A percentile compares a stretch with the other conserved stretches of the same genome.
Conservation (phyloP, 805 yeast genomes). For the Pichia exigua region DNA sequence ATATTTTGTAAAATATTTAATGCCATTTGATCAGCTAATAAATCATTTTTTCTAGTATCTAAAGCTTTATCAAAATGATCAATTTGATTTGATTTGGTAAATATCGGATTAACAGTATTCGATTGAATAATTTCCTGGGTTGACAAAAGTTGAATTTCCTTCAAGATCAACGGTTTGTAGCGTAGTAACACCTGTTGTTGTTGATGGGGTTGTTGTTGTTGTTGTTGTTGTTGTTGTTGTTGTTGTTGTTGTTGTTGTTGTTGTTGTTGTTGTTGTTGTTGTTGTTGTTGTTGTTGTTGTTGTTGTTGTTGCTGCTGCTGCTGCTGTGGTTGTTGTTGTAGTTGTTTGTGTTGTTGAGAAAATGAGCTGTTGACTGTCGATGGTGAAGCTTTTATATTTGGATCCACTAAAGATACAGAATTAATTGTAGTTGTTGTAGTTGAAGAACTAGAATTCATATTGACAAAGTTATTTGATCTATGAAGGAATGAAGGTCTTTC, state of each 20-base stretch:
- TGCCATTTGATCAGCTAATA: slow-evolving; percentile 30
- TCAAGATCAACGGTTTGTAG: neutral
- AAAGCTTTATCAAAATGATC: slow-evolving; percentile 25
- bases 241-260: neutral
- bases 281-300: too few relatives aligned
- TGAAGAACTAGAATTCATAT: neutral
- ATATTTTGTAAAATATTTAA: slow-evolving; percentile 25
- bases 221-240: neutral
- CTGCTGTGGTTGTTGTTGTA: too few relatives aligned
- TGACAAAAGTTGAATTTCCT: neutral
- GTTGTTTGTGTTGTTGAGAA: too few relatives aligned
- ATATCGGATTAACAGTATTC: slow-evolving; percentile 18
- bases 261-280: too few relatives aligned
- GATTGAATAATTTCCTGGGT: slow-evolving; percentile 3
- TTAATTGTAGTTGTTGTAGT: neutral
- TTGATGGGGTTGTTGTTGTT: neutral
- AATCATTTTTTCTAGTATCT: slow-evolving; percentile 22
- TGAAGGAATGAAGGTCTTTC: neutral
- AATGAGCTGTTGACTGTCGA: neutral
- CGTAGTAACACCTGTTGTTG: neutral
- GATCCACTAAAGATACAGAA: neutral
- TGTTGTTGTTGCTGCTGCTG: too few relatives aligned
- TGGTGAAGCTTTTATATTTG: neutral
- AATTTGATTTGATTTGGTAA: slow-evolving; percentile 26
- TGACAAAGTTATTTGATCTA: neutral